Percentiles rank a stretch among this genome's conserved stretches.
Evolutionary conservation across 306 rosid genomes (phyloP).

Genomic region (Rubus idaeus): DNA sequence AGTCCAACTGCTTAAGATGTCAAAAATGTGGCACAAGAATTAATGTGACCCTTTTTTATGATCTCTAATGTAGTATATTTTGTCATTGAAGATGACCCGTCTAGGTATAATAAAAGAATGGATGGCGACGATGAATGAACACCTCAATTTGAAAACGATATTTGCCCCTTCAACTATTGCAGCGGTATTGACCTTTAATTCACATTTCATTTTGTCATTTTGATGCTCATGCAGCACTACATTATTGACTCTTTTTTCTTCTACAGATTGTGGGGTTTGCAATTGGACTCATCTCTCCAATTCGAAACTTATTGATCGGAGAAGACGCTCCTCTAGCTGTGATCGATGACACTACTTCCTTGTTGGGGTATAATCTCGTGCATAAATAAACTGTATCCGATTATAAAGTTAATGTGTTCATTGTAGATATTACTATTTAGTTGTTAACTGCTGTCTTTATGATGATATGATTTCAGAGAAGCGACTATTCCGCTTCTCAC

Average conservation of each 20-base stretch:
- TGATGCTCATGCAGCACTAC: neutral
- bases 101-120: conserved; percentile 31
- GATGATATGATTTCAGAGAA: conserved; percentile 41
- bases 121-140: conserved; percentile 25
- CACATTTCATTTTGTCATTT: neutral
- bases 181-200: conserved; percentile 43
- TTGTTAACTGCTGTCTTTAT: neutral
- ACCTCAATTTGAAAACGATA: conserved; percentile 52
- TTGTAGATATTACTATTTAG: neutral
- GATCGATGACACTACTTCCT: conserved; percentile 53
- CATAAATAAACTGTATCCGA: neutral
- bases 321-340: conserved; percentile 68
- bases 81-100: conserved; percentile 31
- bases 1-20: too few relatives aligned
- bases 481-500: conserved; percentile 72
- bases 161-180: conserved; percentile 77
- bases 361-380: conserved; percentile 56
- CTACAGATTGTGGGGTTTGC: conserved; percentile 61
- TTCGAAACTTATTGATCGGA: conserved; percentile 55
- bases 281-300: conserved; percentile 51
- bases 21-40: neutral
- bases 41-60: neutral
- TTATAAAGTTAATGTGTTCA: neutral
- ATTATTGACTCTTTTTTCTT: neutral
- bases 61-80: neutral